These are phyloP conservation scores for Chlorella variabilis DNA, from an alignment of 163 green algal genomes.

Conservation along the genomic window DNA sequence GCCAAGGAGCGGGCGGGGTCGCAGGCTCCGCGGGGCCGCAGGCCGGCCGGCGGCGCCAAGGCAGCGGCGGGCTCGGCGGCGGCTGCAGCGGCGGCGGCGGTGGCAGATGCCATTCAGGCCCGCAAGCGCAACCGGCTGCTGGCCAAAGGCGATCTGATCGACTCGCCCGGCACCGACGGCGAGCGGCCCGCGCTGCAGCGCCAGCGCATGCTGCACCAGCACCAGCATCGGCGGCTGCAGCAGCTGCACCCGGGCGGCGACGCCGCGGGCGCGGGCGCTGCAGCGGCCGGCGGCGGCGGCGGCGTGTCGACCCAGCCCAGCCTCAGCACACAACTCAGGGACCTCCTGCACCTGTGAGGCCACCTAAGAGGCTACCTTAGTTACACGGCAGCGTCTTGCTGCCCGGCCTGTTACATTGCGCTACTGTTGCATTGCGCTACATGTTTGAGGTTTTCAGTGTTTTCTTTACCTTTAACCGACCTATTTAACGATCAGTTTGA, in stretches of 20 bases:
- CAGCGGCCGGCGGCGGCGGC: not conserved
- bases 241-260: not conserved
- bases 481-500: no score
- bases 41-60: not conserved
- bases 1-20: not conserved
- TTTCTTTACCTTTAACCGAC: no score
- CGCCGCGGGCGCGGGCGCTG: no score
- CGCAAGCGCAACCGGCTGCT: conserved; percentile 13
- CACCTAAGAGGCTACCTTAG: not conserved
- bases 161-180: not conserved
- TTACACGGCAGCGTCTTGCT: no score
- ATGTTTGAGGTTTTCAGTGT: no score
- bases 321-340: not conserved
- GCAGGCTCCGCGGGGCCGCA: not conserved
- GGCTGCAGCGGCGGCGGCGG: not conserved
- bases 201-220: conserved; percentile 21
- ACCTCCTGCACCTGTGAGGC: not conserved
- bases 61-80: not conserved
- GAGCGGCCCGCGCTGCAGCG: conserved; percentile 17
- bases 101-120: not conserved
- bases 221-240: not conserved
- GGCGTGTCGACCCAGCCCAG: not conserved
- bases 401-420: no score
- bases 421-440: no score
- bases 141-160: not conserved